Conservation (phyloP, 2,329 filamentous ascomycete species). For the Chrysoporthe austroafricana region DNA sequence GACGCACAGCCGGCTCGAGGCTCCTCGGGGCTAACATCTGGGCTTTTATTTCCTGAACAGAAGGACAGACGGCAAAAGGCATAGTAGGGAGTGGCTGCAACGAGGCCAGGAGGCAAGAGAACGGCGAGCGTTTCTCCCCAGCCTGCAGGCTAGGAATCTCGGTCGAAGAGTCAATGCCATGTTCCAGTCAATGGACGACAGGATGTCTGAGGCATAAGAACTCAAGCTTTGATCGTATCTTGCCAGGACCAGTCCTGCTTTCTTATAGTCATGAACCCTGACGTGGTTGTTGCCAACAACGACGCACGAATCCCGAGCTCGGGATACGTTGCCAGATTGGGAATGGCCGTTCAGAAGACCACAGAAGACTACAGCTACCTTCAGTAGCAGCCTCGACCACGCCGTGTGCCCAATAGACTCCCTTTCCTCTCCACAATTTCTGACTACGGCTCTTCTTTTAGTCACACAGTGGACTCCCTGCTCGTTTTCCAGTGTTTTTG, state of each 20-base stretch:
- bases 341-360: background rate
- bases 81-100: conserved; percentile 1
- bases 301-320: conserved; percentile 37
- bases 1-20: conserved; percentile 57
- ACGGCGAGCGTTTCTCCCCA: background rate
- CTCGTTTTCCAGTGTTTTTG: background rate
- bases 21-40: conserved; percentile 49
- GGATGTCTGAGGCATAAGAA: background rate
- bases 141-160: background rate
- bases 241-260: background rate
- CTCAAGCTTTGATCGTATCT: background rate
- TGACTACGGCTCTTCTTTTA: too few relatives aligned
- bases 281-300: background rate
- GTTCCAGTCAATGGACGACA: background rate
- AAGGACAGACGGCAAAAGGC: conserved; percentile 40
- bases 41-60: conserved; percentile 45
- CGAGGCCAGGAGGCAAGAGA: conserved; percentile 3
- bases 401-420: background rate
- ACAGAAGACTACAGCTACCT: background rate
- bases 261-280: conserved; percentile 36
- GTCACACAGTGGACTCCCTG: background rate
- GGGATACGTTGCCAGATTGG: conserved; percentile 32
- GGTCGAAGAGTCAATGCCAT: background rate
- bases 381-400: background rate
- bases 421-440: background rate